Evolutionary conservation across 1,139 yeast species (phyloP).

Genomic region (Hansenula sp.): DNA sequence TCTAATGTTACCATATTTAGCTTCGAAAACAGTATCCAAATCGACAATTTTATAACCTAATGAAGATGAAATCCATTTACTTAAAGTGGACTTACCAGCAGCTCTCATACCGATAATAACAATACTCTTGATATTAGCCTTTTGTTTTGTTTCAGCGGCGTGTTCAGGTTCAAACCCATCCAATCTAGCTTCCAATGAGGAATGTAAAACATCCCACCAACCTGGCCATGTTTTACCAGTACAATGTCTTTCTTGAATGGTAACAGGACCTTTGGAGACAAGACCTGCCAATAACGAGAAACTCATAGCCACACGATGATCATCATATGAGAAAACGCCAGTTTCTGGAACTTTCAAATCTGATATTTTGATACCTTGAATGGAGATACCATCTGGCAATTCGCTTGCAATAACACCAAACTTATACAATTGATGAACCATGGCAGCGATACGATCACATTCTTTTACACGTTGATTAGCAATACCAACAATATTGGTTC

Average conservation of each 20-base stretch:
- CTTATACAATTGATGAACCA: slow-evolving; percentile 83
- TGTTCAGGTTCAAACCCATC: slow-evolving; percentile 59
- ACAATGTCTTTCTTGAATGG: slow-evolving; percentile 82
- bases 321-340: slow-evolving; percentile 83
- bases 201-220: slow-evolving; percentile 95
- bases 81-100: slow-evolving; percentile 89
- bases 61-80: slow-evolving; percentile 72
- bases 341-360: slow-evolving; percentile 48
- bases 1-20: slow-evolving; percentile 53
- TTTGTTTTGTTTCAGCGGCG: slow-evolving; percentile 16
- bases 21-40: slow-evolving; percentile 70
- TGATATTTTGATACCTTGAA: slow-evolving; percentile 58
- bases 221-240: slow-evolving; percentile 99
- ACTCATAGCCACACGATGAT: slow-evolving; percentile 98
- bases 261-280: slow-evolving; percentile 50
- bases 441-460: slow-evolving; percentile 93
- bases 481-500: slow-evolving; percentile 87
- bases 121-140: slow-evolving; percentile 34
- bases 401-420: slow-evolving; percentile 87
- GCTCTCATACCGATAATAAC: slow-evolving; percentile 97
- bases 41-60: slow-evolving; percentile 76
- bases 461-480: slow-evolving; percentile 98
- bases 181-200: slow-evolving; percentile 57
- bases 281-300: slow-evolving; percentile 76
- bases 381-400: slow-evolving; percentile 87